Evolutionary conservation across 352 stramenopile species (phyloP).

Genomic region (Phytophthora nicotianae): DNA sequence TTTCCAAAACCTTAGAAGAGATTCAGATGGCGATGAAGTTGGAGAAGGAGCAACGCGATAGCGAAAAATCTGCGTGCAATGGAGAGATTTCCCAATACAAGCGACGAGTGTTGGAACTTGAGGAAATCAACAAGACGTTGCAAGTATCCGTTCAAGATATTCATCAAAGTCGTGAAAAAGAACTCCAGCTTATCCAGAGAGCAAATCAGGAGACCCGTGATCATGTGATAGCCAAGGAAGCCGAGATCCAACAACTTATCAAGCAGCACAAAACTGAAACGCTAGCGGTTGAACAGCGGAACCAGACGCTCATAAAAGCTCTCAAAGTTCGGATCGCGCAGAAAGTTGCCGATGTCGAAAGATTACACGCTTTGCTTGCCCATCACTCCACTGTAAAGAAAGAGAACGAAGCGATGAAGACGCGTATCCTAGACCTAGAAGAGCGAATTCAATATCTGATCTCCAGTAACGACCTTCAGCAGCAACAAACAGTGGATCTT

Average conservation of each 20-base stretch:
- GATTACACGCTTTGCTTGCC: conserved; percentile 4
- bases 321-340: conserved; percentile 22
- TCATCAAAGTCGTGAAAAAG: conserved; percentile 14
- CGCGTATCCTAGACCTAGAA: conserved; percentile 5
- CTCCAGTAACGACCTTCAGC: not conserved
- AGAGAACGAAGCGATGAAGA: conserved; percentile 2
- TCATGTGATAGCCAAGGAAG: conserved; percentile 8
- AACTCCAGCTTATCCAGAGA: conserved; percentile 16
- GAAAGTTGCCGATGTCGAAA: conserved; percentile 19
- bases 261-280: conserved; percentile 13
- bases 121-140: conserved; percentile 6
- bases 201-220: conserved; percentile 11
- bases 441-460: conserved; percentile 6
- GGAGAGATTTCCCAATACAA: not conserved
- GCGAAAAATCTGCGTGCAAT: conserved; percentile 3
- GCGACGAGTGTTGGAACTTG: conserved; percentile 14
- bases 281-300: conserved; percentile 5
- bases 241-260: not conserved
- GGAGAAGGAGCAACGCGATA: conserved; percentile 9
- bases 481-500: conserved; percentile 7
- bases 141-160: conserved; percentile 3
- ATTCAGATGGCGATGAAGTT: not conserved
- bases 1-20: conserved; percentile 9
- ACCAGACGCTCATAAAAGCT: conserved; percentile 22
- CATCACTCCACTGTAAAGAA: conserved; percentile 6